These are phyloP conservation scores for Phytophthora citrophthora DNA, from an alignment of 352 stramenopile species.

Conservation along the genomic window DNA sequence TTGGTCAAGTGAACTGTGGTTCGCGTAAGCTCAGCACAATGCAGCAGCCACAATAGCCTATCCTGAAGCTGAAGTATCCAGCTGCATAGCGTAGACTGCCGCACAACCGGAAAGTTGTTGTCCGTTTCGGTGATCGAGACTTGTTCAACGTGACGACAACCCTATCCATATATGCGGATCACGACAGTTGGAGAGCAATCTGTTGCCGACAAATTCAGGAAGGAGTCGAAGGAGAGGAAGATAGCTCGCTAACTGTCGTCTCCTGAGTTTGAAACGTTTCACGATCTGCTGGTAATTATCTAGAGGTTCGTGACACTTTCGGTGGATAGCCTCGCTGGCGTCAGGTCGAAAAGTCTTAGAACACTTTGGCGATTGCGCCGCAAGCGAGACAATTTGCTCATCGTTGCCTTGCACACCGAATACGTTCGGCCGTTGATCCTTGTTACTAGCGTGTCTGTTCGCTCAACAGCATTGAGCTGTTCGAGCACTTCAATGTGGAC, in stretches of 20 bases:
- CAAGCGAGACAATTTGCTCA: background rate
- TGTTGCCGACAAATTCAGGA: too few relatives aligned
- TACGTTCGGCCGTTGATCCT: conserved; percentile 5
- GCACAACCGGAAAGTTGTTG: background rate
- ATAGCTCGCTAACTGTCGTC: conserved; percentile 14
- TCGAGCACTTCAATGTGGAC: conserved; percentile 17
- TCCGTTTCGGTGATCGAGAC: conserved; percentile 30
- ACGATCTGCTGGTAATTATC: conserved; percentile 4
- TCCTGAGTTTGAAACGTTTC: background rate
- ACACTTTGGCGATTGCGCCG: conserved; percentile 11
- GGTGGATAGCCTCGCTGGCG: conserved; percentile 36
- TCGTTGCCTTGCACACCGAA: conserved; percentile 12
- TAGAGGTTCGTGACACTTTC: conserved; percentile 15
- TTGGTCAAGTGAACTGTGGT: background rate
- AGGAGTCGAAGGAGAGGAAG: background rate
- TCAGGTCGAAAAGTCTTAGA: conserved; percentile 29
- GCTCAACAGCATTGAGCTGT: background rate
- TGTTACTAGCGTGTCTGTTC: conserved; percentile 11
- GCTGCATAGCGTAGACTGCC: conserved; percentile 7
- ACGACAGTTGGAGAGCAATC: conserved; percentile 7
- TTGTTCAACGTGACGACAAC: conserved; percentile 9
- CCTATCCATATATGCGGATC: conserved; percentile 14
- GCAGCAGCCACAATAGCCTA: background rate
- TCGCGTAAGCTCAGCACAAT: too few relatives aligned
- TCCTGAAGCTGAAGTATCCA: conserved; percentile 30